Base-by-base conservation (phyloP, 2,329 filamentous ascomycete genomes). In the Phaeosphaeriaceae sp. region DNA sequence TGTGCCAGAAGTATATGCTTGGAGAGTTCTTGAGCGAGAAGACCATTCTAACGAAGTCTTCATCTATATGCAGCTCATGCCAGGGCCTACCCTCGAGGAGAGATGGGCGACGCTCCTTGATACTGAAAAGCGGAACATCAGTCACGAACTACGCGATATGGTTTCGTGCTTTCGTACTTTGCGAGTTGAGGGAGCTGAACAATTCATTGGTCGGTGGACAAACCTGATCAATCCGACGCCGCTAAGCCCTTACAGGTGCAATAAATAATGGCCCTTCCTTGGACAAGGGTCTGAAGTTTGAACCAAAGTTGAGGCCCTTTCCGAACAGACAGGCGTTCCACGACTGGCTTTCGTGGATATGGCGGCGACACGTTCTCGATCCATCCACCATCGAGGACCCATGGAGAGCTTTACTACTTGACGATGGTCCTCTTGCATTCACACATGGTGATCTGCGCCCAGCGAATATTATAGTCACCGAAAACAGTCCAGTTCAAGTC, bases 401-500 rank as follows among this genome's bases (percentile, higher is more conserved):
- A 19, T 68, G 50, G 56, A 57, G 63, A 41, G 27, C 56, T n/a
- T 50, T 57, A 57, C 51, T 76, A 21, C 65, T 61, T 41, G 75
- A 77, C 56, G 58, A 72, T 53, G 62, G 51, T 9, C 41, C 57
- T 20, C 71, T 77, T 40, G 68, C 67, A 31, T 73, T 78, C 48
- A 77, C 73, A n/a, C 73, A 78, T 62, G 66, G 53, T 51, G 75
- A 78, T 65, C 66, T 78, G 22, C 69, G 73, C 57, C 70, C 58
- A 57, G 66, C 59, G 31, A 78, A 77, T 56, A 77, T 78, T 45
- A 64, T 79, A 21, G 49, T 78, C 13, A 68, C 72, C 10, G 25
- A 51, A 33, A 60, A 56, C 4, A 59, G 56, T 25, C 63, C 64
- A 47, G 20, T 40, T 51, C 13, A 31, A 19, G 41, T 68, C 7